Evolutionary conservation across 2,329 filamentous ascomycete genomes (phyloP), one percentile per base, ranked within the genome.

Genomic region (Hawksworthiomyces lignivorus): DNA sequence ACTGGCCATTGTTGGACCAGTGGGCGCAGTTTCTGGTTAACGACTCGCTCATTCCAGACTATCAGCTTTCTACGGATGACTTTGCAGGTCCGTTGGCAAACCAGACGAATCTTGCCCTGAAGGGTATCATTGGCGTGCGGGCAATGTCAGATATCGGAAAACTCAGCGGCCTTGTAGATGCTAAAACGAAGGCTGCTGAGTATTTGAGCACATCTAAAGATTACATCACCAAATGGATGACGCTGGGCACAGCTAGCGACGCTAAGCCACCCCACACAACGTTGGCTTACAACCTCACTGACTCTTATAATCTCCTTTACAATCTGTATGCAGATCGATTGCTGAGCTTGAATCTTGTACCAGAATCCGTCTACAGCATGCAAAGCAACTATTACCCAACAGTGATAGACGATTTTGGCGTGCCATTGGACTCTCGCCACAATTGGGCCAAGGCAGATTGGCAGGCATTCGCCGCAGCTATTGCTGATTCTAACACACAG

Each of bases 381-480:
- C 87, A 94, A 61, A 84, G 77, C 22, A 62, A 71, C 43, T 94
- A 86, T 73, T 94, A 94, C 67, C 69, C 72, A 32, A 74, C 74
- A 9, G 77, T 85, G 4, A 76, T 80, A 39, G 77, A 84, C 48
- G 75, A 79, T 54, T 92, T 86, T 61, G 87, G 86, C n/a, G 71
- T 94, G 1, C 82, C 87, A 0, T 77, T 94, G 9, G 87, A 94
- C 64, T 82, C 77, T 34, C 78, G 87, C 36, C 85, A 92, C 62
- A 67, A 81, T 1, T 90, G 87, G 65, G 84, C 86, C 48, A 94
- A 94, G 65, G 79, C 77, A 1, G 87, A 94, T 65, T 94, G 87
- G 87, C 80, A 89, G 57, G 79, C 92, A 58, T 89, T 88, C 64
- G 77, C 78, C 5, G 87, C 87, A n/a, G 82, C 87, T 9, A 80